Conservation (phyloP, 1,284 basidiomycete species). For the Flammula alnicola region DNA sequence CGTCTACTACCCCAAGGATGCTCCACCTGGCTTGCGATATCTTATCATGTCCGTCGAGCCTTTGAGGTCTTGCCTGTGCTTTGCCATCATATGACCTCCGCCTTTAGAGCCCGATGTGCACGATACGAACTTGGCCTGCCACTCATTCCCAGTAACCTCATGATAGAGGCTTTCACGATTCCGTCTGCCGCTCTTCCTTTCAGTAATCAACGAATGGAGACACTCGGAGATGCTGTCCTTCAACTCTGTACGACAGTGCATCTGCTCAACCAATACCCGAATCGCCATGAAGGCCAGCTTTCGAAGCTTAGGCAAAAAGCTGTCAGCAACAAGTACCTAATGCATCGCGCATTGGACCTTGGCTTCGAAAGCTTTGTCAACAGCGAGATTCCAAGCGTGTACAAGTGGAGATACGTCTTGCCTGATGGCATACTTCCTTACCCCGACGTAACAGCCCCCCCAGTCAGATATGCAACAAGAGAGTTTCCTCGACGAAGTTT, state of each 20-base stretch:
- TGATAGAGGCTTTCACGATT: slow-evolving; percentile 76
- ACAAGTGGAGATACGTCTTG: slow-evolving; percentile 63
- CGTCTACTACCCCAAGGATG: slow-evolving; percentile 56
- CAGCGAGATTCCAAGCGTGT: slow-evolving; percentile 57
- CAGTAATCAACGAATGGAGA: slow-evolving; percentile 85
- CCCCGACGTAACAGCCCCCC: slow-evolving; percentile 29
- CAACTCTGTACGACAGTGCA: slow-evolving; percentile 78
- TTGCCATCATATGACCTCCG: slow-evolving; percentile 65
- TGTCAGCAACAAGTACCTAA: slow-evolving; percentile 72
- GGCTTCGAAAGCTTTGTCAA: slow-evolving; percentile 68
- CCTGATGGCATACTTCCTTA: slow-evolving; percentile 37
- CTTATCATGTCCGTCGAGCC: slow-evolving; percentile 45
- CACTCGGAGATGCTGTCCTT: slow-evolving; percentile 82
- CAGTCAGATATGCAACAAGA: slow-evolving; percentile 34
- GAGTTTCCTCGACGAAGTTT: slow-evolving; percentile 69
- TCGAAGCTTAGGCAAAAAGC: slow-evolving; percentile 62
- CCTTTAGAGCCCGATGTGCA: slow-evolving; percentile 61
- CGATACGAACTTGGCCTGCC: slow-evolving; percentile 61
- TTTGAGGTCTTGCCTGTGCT: slow-evolving; percentile 67
- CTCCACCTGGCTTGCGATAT: slow-evolving; percentile 58
- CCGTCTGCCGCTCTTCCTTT: slow-evolving; percentile 65
- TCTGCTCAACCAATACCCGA: slow-evolving; percentile 73
- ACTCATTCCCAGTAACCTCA: slow-evolving; percentile 54
- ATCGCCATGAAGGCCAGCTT: slow-evolving; percentile 83
- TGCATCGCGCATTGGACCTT: slow-evolving; percentile 66